Conservation (phyloP, 2,329 filamentous ascomycete species). For the Fusarium abutilonis region DNA sequence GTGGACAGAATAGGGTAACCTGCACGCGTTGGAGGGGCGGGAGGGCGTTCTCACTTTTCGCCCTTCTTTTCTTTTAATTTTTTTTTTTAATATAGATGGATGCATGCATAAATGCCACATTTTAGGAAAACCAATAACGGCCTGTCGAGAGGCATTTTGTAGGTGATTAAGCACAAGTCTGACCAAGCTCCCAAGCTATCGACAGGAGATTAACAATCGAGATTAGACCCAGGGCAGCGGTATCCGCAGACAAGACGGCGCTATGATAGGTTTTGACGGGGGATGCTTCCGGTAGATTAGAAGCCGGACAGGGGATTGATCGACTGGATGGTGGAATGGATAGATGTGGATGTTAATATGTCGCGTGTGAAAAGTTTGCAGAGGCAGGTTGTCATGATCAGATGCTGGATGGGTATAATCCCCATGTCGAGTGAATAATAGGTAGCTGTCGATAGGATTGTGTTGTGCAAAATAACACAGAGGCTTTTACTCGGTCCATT, state of each 20-base stretch:
- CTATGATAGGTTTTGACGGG: slow-evolving; percentile 28
- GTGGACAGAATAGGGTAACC: background rate
- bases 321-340: slow-evolving; percentile 12
- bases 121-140: background rate
- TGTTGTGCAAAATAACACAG: slow-evolving; percentile 5
- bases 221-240: slow-evolving; percentile 20
- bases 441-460: background rate
- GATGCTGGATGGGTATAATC: background rate
- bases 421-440: background rate
- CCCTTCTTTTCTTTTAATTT: background rate
- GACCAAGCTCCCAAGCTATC: no score
- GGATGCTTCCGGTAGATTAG: slow-evolving; percentile 34
- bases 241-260: slow-evolving; percentile 32
- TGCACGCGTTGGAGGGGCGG: background rate
- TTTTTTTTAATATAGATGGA: background rate
- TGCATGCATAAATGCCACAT: background rate
- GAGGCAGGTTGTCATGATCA: background rate
- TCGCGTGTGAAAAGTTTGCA: slow-evolving; percentile 1
- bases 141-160: background rate
- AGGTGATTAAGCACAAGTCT: background rate
- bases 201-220: slow-evolving; percentile 36
- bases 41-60: slow-evolving; percentile 20
- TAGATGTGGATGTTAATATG: slow-evolving; percentile 5
- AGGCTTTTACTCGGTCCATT: background rate
- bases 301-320: slow-evolving; percentile 25